These are phyloP conservation scores for Nitzschia putrida DNA, from an alignment of 108 stramenopile genomes.

Conservation along the genomic window DNA sequence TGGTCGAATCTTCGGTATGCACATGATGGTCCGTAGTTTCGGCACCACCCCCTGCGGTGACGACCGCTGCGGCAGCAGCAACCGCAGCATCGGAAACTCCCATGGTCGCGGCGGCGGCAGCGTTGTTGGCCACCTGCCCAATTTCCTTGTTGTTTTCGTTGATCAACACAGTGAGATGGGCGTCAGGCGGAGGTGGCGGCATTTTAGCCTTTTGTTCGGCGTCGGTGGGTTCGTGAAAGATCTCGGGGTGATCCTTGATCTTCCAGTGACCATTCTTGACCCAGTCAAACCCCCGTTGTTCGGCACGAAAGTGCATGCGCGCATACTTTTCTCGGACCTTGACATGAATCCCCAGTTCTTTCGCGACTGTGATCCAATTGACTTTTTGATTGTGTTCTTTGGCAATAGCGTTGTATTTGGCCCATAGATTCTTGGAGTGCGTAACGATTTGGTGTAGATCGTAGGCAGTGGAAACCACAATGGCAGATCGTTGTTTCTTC, in stretches of 20 bases:
- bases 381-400: constrained; percentile 86
- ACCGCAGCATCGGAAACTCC: constrained; percentile 38
- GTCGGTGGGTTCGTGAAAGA: constrained; percentile 62
- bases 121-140: not conserved
- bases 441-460: constrained; percentile 78
- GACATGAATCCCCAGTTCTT: constrained; percentile 82
- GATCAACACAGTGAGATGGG: constrained; percentile 41
- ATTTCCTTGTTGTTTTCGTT: constrained; percentile 17
- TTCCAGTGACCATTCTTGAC: constrained; percentile 52
- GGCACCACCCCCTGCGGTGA: not conserved
- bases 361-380: constrained; percentile 80
- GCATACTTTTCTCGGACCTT: constrained; percentile 88
- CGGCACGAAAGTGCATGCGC: constrained; percentile 76
- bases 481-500: constrained; percentile 70
- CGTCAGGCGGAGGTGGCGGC: constrained; percentile 42
- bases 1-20: not conserved
- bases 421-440: constrained; percentile 81
- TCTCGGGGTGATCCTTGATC: constrained; percentile 71
- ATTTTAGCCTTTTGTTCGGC: constrained; percentile 61
- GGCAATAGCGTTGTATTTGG: constrained; percentile 83
- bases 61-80: constrained; percentile 19
- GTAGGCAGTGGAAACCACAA: constrained; percentile 71
- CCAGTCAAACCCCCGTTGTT: constrained; percentile 78
- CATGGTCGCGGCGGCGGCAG: constrained; percentile 20
- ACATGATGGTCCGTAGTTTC: not conserved